A percentile compares a stretch with the other conserved stretches of the same genome.
These are phyloP conservation scores for Hymenoscyphus infarciens DNA, from an alignment of 2,329 filamentous ascomycete genomes.

Conservation along the genomic window DNA sequence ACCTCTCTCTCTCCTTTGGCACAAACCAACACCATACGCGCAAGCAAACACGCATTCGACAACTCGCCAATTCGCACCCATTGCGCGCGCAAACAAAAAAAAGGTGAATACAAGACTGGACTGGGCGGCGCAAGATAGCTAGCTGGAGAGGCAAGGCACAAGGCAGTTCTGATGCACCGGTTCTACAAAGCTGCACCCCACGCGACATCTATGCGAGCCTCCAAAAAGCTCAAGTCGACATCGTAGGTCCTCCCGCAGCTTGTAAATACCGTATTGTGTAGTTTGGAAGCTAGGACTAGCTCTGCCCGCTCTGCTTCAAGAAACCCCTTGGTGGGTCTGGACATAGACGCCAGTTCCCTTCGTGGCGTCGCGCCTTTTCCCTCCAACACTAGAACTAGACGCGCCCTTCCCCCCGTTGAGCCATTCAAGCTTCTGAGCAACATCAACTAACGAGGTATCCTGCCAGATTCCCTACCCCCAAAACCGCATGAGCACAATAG, in stretches of 20 bases:
- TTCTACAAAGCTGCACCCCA: constrained; percentile 32
- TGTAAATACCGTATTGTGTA: constrained; percentile 28
- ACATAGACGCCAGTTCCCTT: constrained; percentile 4
- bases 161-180: constrained; percentile 24
- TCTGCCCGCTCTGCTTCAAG: constrained; percentile 14
- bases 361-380: constrained; percentile 6
- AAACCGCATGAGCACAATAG: constrained; percentile 33
- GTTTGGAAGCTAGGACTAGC: constrained; percentile 24
- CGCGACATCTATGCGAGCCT: constrained; percentile 35
- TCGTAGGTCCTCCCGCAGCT: constrained; percentile 35
- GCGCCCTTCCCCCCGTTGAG: neutral
- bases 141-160: constrained; percentile 9
- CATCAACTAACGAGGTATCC: constrained; percentile 18
- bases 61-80: neutral
- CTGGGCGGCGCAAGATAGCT: neutral
- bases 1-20: neutral
- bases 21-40: neutral
- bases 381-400: neutral
- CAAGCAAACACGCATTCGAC: neutral
- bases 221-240: constrained; percentile 32
- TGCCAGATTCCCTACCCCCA: constrained; percentile 5
- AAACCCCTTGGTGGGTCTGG: constrained; percentile 11
- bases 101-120: constrained; percentile 2
- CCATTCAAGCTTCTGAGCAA: neutral
- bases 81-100: constrained; percentile 2